Conservation (phyloP, 73 alveolate species). For the Paramecium sonneborni region DNA sequence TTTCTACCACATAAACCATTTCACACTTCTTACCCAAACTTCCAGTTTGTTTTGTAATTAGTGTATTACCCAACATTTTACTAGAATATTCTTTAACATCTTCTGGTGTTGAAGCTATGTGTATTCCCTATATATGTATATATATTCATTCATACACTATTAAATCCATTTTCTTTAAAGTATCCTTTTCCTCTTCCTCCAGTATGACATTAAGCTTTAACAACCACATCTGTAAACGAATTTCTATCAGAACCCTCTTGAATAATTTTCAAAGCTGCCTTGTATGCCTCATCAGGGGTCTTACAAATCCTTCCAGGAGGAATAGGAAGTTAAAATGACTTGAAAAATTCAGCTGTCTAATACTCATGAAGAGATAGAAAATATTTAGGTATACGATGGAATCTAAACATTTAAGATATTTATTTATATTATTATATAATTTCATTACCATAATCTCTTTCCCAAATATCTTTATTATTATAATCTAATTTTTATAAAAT, state of each 20-base stretch:
- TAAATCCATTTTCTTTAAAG: slow-evolving; percentile 74
- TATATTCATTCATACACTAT: slow-evolving; percentile 64
- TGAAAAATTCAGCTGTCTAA: slow-evolving; percentile 54
- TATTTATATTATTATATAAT: not conserved
- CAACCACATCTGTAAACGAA: slow-evolving; percentile 67
- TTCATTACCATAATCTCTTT: not conserved
- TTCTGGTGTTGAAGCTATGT: slow-evolving; percentile 69
- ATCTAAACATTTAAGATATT: not conserved
- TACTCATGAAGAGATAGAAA: slow-evolving; percentile 61
- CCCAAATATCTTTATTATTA: not conserved
- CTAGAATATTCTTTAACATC: slow-evolving; percentile 72
- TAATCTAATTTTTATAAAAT: not conserved
- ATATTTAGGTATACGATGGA: slow-evolving; percentile 37
- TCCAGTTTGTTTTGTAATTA: slow-evolving; percentile 90
- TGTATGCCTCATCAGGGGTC: slow-evolving; percentile 63
- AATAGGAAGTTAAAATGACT: slow-evolving; percentile 47
- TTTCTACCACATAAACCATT: slow-evolving; percentile 73
- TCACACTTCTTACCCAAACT: slow-evolving; percentile 80
- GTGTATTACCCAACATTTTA: slow-evolving; percentile 77
- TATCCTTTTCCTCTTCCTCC: slow-evolving; percentile 86
- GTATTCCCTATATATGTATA: slow-evolving; percentile 69
- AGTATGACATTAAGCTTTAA: slow-evolving; percentile 78
- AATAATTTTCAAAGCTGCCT: slow-evolving; percentile 46
- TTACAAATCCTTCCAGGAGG: slow-evolving; percentile 63
- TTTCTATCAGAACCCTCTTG: slow-evolving; percentile 34